phyloP scores from a whole-genome alignment of 192 early-diverging fungal species.

The Spizellomyces sp. region DNA sequence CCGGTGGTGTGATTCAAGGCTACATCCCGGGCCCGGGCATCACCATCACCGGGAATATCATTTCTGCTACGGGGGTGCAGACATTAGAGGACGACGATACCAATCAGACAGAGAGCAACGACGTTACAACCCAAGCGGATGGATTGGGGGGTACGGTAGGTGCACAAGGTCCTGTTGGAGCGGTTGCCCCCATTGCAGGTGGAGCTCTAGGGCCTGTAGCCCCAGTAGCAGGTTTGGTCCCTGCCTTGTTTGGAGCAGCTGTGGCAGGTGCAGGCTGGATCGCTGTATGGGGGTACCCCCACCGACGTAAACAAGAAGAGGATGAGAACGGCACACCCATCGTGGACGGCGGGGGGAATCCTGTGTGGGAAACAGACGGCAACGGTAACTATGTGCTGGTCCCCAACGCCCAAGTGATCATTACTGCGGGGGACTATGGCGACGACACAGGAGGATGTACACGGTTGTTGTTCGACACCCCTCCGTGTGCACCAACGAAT shows the following conservation, averaged over 20 bases:
- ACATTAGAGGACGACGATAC: no score
- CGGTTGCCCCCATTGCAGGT: no score
- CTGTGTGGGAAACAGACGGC: background rate
- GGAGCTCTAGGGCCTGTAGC: no score
- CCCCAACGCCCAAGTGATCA: background rate
- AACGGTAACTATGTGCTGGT: background rate
- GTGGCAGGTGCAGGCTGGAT: no score
- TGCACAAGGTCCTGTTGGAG: no score
- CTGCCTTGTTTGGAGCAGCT: no score
- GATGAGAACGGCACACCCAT: background rate
- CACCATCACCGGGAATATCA: background rate
- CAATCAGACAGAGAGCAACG: no score
- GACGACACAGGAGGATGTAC: background rate
- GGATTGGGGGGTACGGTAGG: no score
- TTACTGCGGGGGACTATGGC: background rate
- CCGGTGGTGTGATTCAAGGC: background rate
- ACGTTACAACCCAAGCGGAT: no score
- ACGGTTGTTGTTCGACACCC: background rate
- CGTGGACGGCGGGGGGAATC: background rate
- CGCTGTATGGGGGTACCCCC: no score
- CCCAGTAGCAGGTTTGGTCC: no score
- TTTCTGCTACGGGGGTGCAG: no score
- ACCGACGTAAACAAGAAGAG: background rate
- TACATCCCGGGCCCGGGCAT: background rate
- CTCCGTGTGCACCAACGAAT: background rate